Percentiles rank a stretch among this genome's conserved stretches.
Evolutionary conservation across 2,329 filamentous ascomycete genomes (phyloP).

Genomic region (Sodiomyces alkalinus): DNA sequence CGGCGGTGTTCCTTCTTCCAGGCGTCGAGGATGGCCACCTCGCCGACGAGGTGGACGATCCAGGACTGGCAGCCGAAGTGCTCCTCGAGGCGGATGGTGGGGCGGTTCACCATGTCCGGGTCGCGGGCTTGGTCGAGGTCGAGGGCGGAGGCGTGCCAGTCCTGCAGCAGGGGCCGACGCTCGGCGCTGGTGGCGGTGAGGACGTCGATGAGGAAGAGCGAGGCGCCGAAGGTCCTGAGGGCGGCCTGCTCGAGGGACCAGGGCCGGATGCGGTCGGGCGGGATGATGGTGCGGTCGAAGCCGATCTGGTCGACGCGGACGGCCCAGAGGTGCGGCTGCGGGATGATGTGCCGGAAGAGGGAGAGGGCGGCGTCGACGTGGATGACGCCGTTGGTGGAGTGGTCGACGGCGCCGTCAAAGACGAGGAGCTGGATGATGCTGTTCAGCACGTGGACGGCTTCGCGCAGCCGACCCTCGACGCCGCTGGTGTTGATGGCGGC

Average conservation of each 20-base stretch:
- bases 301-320: conserved; percentile 15
- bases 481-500: conserved; percentile 17
- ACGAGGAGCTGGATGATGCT: conserved; percentile 37
- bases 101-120: conserved; percentile 6
- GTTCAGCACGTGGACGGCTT: conserved; percentile 27
- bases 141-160: conserved; percentile 25
- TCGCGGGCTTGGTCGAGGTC: conserved; percentile 12
- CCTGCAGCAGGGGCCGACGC: conserved; percentile 23
- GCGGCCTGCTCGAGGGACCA: conserved; percentile 30
- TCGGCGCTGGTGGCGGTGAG: conserved; percentile 31
- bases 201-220: conserved; percentile 32
- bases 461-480: conserved; percentile 14
- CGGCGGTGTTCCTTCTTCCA: conserved; percentile 36
- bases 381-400: conserved; percentile 31
- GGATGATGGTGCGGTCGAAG: conserved; percentile 4
- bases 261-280: conserved; percentile 14
- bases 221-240: conserved; percentile 29
- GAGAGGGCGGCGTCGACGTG: conserved; percentile 34
- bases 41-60: conserved; percentile 36
- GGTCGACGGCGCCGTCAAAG: conserved; percentile 31
- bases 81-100: conserved; percentile 24
- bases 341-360: conserved; percentile 31
- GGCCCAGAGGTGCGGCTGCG: conserved; percentile 20
- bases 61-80: conserved; percentile 28
- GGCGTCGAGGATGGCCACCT: conserved; percentile 35